These are phyloP conservation scores for Raffaelea albimanens DNA, from an alignment of 2,329 filamentous ascomycete species.

Conservation along the genomic window DNA sequence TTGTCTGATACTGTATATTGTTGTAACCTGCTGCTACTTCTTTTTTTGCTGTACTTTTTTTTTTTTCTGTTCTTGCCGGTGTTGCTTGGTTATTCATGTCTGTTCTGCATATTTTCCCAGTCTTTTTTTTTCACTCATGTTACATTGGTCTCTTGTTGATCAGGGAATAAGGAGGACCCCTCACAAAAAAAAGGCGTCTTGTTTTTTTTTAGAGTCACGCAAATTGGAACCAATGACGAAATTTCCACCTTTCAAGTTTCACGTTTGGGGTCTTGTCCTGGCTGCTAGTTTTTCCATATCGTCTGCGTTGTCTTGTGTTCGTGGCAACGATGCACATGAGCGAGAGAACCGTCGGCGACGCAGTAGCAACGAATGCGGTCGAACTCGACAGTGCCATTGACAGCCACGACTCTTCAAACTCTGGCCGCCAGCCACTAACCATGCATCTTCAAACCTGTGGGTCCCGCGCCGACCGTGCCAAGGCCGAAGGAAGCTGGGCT, in stretches of 20 bases:
- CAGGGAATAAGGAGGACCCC: too few relatives aligned
- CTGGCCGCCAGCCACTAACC: too few relatives aligned
- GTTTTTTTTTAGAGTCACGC: background rate
- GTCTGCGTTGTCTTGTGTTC: too few relatives aligned
- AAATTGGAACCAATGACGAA: background rate
- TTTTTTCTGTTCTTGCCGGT: background rate
- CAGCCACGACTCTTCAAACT: too few relatives aligned
- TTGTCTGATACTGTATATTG: background rate
- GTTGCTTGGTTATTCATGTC: background rate
- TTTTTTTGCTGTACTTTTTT: background rate
- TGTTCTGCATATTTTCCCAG: background rate
- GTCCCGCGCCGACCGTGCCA: background rate
- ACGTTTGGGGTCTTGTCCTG: background rate
- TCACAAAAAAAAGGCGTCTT: too few relatives aligned
- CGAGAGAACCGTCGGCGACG: too few relatives aligned
- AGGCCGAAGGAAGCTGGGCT: background rate
- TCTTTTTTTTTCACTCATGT: background rate
- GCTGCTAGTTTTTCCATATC: background rate
- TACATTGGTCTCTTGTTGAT: background rate
- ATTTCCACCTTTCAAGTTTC: background rate
- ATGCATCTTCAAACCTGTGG: background rate
- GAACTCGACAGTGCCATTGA: too few relatives aligned
- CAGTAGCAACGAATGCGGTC: too few relatives aligned
- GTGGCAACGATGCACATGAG: conserved; percentile 3
- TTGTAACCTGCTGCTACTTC: too few relatives aligned